Conservation (phyloP, 2,329 filamentous ascomycete genomes). For the Thelonectria blattea region DNA sequence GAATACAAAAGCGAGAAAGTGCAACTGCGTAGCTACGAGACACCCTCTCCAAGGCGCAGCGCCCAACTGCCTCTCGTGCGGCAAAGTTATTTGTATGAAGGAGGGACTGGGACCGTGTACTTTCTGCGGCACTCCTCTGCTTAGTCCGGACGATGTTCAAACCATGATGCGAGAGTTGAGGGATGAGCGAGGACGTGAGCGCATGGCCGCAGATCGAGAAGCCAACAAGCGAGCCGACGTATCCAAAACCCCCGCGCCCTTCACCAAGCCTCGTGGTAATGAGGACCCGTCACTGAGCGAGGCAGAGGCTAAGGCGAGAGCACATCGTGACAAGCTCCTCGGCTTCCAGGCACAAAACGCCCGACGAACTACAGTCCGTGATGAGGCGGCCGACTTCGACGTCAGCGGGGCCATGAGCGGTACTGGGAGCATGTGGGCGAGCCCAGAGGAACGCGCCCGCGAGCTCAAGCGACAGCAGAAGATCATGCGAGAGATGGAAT, state of each 20-base stretch:
- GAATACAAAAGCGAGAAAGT: constrained; percentile 65
- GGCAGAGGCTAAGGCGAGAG: constrained; percentile 71
- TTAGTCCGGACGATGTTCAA: constrained; percentile 77
- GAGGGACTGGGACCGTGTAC: constrained; percentile 95
- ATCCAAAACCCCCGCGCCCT: constrained; percentile 64
- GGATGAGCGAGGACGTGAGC: constrained; percentile 85
- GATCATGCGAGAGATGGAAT: constrained; percentile 82
- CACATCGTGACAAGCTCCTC: constrained; percentile 81
- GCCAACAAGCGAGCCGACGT: constrained; percentile 71
- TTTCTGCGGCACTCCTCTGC: constrained; percentile 78
- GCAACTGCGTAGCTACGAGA: constrained; percentile 85
- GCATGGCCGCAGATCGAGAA: constrained; percentile 80
- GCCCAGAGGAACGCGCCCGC: constrained; percentile 78
- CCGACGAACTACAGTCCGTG: constrained; percentile 80
- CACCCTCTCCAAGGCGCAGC: constrained; percentile 90
- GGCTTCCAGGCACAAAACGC: constrained; percentile 87
- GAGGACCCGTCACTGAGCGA: constrained; percentile 52
- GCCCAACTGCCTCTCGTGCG: constrained; percentile 90
- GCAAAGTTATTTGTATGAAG: constrained; percentile 93
- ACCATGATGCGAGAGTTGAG: constrained; percentile 84
- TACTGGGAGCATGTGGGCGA: constrained; percentile 75
- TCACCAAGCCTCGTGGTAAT: constrained; percentile 55
- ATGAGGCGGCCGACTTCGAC: constrained; percentile 76
- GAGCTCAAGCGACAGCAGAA: constrained; percentile 88
- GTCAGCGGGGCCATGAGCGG: constrained; percentile 53